Percentiles rank a stretch among this genome's conserved stretches.
Evolutionary conservation across 1,139 yeast species (phyloP).

Genomic region (Hemisphaericaspora lyxosophila): DNA sequence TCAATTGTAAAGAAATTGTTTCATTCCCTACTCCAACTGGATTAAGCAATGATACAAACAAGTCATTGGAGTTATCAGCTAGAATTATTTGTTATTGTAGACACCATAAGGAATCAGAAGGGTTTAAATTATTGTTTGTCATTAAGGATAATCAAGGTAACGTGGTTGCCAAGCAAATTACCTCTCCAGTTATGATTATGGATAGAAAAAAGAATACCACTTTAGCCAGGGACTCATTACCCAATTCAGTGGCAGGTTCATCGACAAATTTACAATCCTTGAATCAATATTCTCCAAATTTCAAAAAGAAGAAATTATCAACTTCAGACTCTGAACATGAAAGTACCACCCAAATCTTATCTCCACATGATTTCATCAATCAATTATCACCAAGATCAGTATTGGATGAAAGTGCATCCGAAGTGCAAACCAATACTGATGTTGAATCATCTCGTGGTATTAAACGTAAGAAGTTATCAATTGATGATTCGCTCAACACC

Average conservation of each 20-base stretch:
- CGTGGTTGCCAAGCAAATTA: constrained; percentile 69
- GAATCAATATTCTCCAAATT: neutral
- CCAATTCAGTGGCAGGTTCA: constrained; percentile 22
- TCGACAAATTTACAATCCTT: constrained; percentile 19
- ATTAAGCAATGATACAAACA: constrained; percentile 29
- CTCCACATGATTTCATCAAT: constrained; percentile 18
- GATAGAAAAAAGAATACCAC: constrained; percentile 75
- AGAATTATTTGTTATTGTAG: constrained; percentile 94
- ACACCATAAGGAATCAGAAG: constrained; percentile 83
- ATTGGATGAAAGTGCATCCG: constrained; percentile 65
- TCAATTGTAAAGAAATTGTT: constrained; percentile 85
- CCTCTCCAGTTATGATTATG: constrained; percentile 83
- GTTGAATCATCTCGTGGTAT: constrained; percentile 29
- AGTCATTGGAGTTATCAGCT: constrained; percentile 71
- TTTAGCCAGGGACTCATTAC: constrained; percentile 16
- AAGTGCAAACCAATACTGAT: constrained; percentile 49
- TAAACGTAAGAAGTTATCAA: constrained; percentile 45
- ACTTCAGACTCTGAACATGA: constrained; percentile 12
- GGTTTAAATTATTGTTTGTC: constrained; percentile 74
- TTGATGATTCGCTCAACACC: constrained; percentile 43
- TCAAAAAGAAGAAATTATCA: constrained; percentile 11
- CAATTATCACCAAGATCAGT: constrained; percentile 62
- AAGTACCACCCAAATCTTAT: constrained; percentile 8
- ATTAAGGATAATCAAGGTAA: constrained; percentile 58
- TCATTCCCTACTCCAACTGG: constrained; percentile 69